These are phyloP conservation scores for Hypomontagnella submonticulosa DNA, from an alignment of 495 filamentous ascomycete genomes.

Conservation along the genomic window DNA sequence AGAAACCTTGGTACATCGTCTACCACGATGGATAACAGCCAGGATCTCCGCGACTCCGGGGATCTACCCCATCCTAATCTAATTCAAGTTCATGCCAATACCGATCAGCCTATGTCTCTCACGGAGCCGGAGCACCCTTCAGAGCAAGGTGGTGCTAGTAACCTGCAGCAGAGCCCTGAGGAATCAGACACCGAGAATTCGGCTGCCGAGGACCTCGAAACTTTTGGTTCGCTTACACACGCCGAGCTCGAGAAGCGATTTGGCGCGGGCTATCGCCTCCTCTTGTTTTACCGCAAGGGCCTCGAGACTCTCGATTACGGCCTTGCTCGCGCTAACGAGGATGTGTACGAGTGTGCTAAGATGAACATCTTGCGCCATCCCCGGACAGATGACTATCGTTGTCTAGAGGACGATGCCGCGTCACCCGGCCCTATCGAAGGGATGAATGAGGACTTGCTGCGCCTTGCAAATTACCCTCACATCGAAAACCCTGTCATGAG, in stretches of 20 bases:
- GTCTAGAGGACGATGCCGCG: conserved; percentile 6
- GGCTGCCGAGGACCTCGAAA: not conserved
- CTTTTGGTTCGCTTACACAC: conserved; percentile 19
- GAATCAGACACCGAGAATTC: not conserved
- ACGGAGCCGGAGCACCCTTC: conserved; percentile 12
- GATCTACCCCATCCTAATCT: conserved; percentile 23
- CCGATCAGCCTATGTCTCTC: conserved; percentile 7
- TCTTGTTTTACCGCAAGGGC: conserved; percentile 20
- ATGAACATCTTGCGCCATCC: conserved; percentile 32
- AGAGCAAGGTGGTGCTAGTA: not conserved
- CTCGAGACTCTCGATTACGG: conserved; percentile 24
- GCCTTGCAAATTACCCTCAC: conserved; percentile 27
- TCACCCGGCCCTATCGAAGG: not conserved
- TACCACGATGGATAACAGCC: conserved; percentile 26
- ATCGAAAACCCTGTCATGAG: conserved; percentile 30
- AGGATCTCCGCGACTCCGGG: conserved; percentile 1
- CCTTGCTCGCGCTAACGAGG: conserved; percentile 19
- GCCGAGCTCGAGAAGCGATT: not conserved
- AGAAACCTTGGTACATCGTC: not conserved
- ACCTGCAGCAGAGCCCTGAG: too few relatives aligned
- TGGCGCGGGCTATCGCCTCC: not conserved
- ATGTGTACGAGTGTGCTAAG: conserved; percentile 15
- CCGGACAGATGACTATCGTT: not conserved
- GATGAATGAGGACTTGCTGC: conserved; percentile 17
- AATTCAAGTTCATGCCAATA: not conserved